A percentile compares a stretch with the other conserved stretches of the same genome.
Conservation (phyloP, 2,329 filamentous ascomycete species). For the Penicillium sp. region DNA sequence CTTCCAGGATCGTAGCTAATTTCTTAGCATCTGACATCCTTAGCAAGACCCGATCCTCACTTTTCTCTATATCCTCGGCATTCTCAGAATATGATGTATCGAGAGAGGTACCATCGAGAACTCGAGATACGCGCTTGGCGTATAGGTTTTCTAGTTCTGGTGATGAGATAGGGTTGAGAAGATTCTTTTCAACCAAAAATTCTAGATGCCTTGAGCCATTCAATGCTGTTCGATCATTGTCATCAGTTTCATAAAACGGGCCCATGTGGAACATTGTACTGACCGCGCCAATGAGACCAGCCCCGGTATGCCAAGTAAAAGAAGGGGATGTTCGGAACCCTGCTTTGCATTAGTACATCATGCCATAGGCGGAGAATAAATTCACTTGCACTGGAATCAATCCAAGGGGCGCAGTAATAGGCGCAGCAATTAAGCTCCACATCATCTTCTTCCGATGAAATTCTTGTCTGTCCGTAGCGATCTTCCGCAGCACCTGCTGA, state of each 20-base stretch:
- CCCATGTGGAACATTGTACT: constrained; percentile 22
- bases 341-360: constrained; percentile 38
- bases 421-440: constrained; percentile 80
- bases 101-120: constrained; percentile 27
- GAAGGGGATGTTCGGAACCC: constrained; percentile 90
- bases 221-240: constrained; percentile 55
- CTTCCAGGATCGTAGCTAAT: constrained; percentile 61
- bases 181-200: constrained; percentile 72
- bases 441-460: constrained; percentile 75
- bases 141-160: constrained; percentile 74
- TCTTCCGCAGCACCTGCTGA: constrained; percentile 60
- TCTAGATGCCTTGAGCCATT: constrained; percentile 81
- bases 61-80: constrained; percentile 37
- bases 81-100: constrained; percentile 34
- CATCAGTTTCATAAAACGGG: constrained; percentile 6
- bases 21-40: constrained; percentile 53
- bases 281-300: constrained; percentile 81
- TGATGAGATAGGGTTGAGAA: constrained; percentile 66
- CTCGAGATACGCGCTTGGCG: constrained; percentile 41
- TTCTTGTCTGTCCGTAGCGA: constrained; percentile 77
- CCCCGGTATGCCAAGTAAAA: constrained; percentile 90
- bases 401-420: constrained; percentile 77
- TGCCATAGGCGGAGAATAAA: neutral
- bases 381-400: constrained; percentile 75
- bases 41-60: constrained; percentile 49